Base-by-base conservation (phyloP, 306 rosid species). In the Sechiopsis laciniata region DNA sequence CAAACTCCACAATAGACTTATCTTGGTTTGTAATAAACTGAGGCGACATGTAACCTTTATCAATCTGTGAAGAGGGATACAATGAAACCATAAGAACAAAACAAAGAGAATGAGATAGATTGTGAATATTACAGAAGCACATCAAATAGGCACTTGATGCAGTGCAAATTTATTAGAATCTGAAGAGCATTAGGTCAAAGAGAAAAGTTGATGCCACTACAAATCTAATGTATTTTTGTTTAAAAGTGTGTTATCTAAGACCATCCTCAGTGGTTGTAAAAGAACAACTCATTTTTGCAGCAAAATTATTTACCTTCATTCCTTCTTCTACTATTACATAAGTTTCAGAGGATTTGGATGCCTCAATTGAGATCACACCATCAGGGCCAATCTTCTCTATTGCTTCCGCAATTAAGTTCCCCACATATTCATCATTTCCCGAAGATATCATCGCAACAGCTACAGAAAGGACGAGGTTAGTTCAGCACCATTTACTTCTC, bases 401-500 rank as follows among this genome's bases (percentile, higher is more conserved):
- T 75, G 95, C 89, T 78, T 94, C 91, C 46, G 98, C 96, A 69
- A 94, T 85, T 85, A 94, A 83, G 75, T 85, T 85, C 40, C 98
- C 98, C 8, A 94, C 72, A 81, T 84, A 86, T 66, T 89, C 88
- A 58, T 90, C 97, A 80, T 94, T 94, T 82, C 98, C 98, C 6
- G 98, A 89, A 66, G 98, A 89, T 74, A 94, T 83, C 6, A 97
- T 80, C 32, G 98, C 98, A 58, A 94, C 91, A 70, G 96, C 98
- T 94, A 89, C 77, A 75, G 77, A 78, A 80, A 52, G 64, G 24
- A 46, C 17, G 22, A 69, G 73, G 58, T 40, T 69, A 69, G 20
- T 48, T 42, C 71, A 70, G 35, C 74, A 74, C 22, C 60, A 71
- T 71, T 71, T 71, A 52, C 62, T 52, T 71, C 62, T n/a, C 62